Conservation (phyloP, 805 yeast species). For the Candida pseudoglaebosa region DNA sequence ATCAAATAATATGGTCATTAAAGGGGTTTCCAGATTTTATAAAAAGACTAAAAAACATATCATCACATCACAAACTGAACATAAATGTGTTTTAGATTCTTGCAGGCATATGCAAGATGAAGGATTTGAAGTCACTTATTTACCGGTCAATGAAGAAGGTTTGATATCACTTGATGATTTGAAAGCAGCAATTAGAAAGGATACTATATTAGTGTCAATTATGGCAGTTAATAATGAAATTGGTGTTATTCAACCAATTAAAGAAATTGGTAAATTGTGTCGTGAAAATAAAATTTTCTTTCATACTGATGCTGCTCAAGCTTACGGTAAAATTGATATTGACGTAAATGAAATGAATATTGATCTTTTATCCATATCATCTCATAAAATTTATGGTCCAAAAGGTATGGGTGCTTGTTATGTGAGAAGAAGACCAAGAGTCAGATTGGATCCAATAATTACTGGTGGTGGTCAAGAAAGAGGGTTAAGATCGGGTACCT, state of each 20-base stretch:
- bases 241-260: conserved; percentile 94
- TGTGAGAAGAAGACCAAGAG: conserved; percentile 97
- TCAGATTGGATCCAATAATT: conserved; percentile 89
- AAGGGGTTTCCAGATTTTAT: conserved; percentile 95
- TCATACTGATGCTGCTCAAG: conserved; percentile 98
- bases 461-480: conserved; percentile 99
- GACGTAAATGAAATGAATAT: conserved; percentile 93
- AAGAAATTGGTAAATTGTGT: conserved; percentile 88
- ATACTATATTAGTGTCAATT: conserved; percentile 83
- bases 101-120: conserved; percentile 94
- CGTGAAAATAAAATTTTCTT: conserved; percentile 85
- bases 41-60: conserved; percentile 86
- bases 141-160: conserved; percentile 81
- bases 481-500: conserved; percentile 94
- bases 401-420: conserved; percentile 95
- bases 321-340: conserved; percentile 86
- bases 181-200: conserved; percentile 81
- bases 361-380: conserved; percentile 88
- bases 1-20: conserved; percentile 88
- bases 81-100: conserved; percentile 97
- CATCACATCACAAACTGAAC: conserved; percentile 95
- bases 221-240: conserved; percentile 99
- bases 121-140: conserved; percentile 92
- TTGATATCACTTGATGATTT: conserved; percentile 72
- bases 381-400: conserved; percentile 97